Percentiles rank a stretch among this genome's conserved stretches.
Evolutionary conservation across 2,329 filamentous ascomycete genomes (phyloP).

Genomic region (Fonsecaea nubica): DNA sequence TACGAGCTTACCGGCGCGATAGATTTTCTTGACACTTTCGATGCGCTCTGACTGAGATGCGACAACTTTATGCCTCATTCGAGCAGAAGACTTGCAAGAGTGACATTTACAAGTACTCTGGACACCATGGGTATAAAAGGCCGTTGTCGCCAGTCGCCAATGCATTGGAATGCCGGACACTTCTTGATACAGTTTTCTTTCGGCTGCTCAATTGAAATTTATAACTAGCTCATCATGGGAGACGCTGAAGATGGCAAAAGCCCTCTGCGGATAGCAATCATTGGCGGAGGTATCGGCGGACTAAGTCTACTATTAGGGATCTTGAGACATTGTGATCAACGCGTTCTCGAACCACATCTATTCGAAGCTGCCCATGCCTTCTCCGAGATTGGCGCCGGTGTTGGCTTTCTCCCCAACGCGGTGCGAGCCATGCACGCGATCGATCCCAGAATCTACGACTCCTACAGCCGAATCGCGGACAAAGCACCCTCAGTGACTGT

Average conservation of each 20-base stretch:
- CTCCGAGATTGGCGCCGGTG: constrained; percentile 19
- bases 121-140: neutral
- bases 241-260: neutral
- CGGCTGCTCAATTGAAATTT: neutral
- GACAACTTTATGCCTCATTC: neutral
- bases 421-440: constrained; percentile 16
- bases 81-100: neutral
- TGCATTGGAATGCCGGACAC: neutral
- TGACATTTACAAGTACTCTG: neutral
- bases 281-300: constrained; percentile 20
- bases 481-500: neutral
- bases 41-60: neutral
- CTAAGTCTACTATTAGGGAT: constrained; percentile 20
- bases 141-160: neutral
- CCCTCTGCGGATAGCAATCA: constrained; percentile 16
- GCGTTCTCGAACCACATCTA: constrained; percentile 15
- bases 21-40: neutral
- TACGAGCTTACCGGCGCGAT: neutral
- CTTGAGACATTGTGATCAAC: constrained; percentile 18
- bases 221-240: neutral
- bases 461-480: constrained; percentile 15
- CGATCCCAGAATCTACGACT: constrained; percentile 14
- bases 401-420: constrained; percentile 20
- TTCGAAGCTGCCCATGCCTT: constrained; percentile 20
- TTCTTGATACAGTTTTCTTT: neutral